Percentiles rank a stretch among this genome's conserved stretches.
phyloP scores from a whole-genome alignment of 176 grass and related monocot genomes.

The Oryza officinalis region DNA sequence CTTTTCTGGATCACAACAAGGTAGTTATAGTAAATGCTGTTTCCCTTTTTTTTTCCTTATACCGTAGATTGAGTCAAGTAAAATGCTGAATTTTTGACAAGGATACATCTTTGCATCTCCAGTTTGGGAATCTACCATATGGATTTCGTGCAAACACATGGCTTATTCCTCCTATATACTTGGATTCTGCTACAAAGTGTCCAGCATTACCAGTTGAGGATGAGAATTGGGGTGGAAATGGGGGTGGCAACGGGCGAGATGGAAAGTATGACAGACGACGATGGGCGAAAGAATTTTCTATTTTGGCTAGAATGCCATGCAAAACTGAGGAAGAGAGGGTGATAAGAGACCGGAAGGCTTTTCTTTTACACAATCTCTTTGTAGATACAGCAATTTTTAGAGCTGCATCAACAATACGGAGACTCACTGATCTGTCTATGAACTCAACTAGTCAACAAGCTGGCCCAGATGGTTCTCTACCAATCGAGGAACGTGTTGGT shows the following conservation, averaged over 20 bases:
- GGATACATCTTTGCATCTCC: slow-evolving; percentile 31
- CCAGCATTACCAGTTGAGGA: slow-evolving; percentile 75
- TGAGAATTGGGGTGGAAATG: slow-evolving; percentile 84
- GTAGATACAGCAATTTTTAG: slow-evolving; percentile 90
- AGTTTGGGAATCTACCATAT: slow-evolving; percentile 99
- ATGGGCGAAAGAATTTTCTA: slow-evolving; percentile 84
- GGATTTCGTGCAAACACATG: slow-evolving; percentile 99
- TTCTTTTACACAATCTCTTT: slow-evolving; percentile 90
- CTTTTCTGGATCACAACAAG: slow-evolving; percentile 95
- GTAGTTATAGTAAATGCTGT: slow-evolving; percentile 39
- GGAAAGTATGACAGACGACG: slow-evolving; percentile 61
- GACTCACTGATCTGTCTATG: slow-evolving; percentile 42
- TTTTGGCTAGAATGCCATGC: slow-evolving; percentile 73
- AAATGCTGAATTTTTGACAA: slow-evolving; percentile 12
- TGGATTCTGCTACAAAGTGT: slow-evolving; percentile 53
- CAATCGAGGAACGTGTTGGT: slow-evolving; percentile 66
- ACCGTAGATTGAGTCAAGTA: background rate
- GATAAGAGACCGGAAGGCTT: slow-evolving; percentile 93
- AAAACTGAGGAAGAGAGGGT: slow-evolving; percentile 90
- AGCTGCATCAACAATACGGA: slow-evolving; percentile 60
- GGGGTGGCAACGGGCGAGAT: slow-evolving; percentile 63
- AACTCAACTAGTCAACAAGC: slow-evolving; percentile 21
- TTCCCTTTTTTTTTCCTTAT: background rate
- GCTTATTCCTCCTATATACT: slow-evolving; percentile 76
- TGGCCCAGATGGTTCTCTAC: slow-evolving; percentile 37